These are phyloP conservation scores for Skeletonema menzelii DNA, from an alignment of 108 stramenopile genomes.

Conservation along the genomic window DNA sequence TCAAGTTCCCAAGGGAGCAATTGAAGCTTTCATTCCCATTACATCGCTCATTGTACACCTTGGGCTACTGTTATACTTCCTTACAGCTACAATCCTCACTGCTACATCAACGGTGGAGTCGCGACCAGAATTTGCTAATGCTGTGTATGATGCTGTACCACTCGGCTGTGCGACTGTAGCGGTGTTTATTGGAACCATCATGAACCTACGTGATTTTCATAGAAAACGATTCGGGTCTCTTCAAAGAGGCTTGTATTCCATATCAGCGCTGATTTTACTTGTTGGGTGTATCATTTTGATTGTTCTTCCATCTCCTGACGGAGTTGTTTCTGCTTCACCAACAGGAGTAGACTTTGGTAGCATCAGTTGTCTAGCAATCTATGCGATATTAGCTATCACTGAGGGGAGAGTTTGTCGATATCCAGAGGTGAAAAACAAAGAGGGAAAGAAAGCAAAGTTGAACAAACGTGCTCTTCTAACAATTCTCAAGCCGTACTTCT, in stretches of 20 bases:
- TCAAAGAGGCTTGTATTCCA: constrained; percentile 44
- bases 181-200: constrained; percentile 35
- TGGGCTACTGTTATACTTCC: constrained; percentile 27
- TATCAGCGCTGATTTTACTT: constrained; percentile 45
- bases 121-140: constrained; percentile 27
- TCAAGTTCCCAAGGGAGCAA: constrained; percentile 15
- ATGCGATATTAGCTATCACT: constrained; percentile 42
- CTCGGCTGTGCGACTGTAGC: constrained; percentile 35
- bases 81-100: constrained; percentile 40
- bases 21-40: constrained; percentile 29
- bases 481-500: constrained; percentile 93
- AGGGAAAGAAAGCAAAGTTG: constrained; percentile 51
- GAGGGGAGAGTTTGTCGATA: constrained; percentile 56
- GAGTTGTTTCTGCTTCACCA: constrained; percentile 5
- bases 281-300: constrained; percentile 45
- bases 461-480: constrained; percentile 58
- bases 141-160: constrained; percentile 44
- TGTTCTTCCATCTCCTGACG: constrained; percentile 32
- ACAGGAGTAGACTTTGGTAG: constrained; percentile 40
- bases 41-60: constrained; percentile 25
- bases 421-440: constrained; percentile 30
- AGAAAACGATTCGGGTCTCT: constrained; percentile 36
- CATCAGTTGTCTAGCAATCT: constrained; percentile 36
- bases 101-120: constrained; percentile 8
- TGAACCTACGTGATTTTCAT: constrained; percentile 45